Evolutionary conservation across 306 rosid genomes (phyloP), one percentile per base, ranked within the genome.

Genomic region (Oxytropis ochrocephala): DNA sequence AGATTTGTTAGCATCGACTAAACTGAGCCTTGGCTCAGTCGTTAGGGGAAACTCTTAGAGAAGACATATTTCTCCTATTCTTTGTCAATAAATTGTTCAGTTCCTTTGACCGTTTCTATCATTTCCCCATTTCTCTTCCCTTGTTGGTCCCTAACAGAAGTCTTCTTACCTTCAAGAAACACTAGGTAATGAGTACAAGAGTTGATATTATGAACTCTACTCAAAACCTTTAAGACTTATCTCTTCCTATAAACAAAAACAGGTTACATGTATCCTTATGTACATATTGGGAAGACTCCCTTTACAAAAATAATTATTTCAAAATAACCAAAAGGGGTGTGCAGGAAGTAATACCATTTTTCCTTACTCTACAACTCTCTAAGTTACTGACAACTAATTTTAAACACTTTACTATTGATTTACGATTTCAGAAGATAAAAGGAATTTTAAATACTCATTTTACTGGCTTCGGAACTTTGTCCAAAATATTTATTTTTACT

Each of bases 131-230:
- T 61, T 18, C 11, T 36, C 50, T 61, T 39, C 50, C 66, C 67
- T 18, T 39, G 67, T 18, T 39, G 67, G 24, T 61, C 33, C 67
- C 33, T 19, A 61, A 39, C 11, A 11, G 33, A 11, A 38, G 47
- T 64, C 51, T 56, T 30, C 62, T 21, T 67, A 41, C 64, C 11
- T 17, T 67, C 48, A 66, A 4, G 68, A 11, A 78, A 58, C 36
- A 66, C 53, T 41, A 72, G 65, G 29, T 61, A 29, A 43, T 61
- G 46, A 41, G 41, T 69, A 33, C 67, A 42, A 67, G 39, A 55
- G 10, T 24, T 39, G n/a, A 55, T 30, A 39, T 12, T 17, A 50
- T 73, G 50, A 72, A 68, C 39, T 58, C 60, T 8, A 50, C 9
- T 30, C 43, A 63, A 64, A 35, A 44, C 47, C 13, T 53, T 19